Evolutionary conservation across 495 filamentous ascomycete species (phyloP).

Genomic region (Pseudomonodictys pantanalensis): DNA sequence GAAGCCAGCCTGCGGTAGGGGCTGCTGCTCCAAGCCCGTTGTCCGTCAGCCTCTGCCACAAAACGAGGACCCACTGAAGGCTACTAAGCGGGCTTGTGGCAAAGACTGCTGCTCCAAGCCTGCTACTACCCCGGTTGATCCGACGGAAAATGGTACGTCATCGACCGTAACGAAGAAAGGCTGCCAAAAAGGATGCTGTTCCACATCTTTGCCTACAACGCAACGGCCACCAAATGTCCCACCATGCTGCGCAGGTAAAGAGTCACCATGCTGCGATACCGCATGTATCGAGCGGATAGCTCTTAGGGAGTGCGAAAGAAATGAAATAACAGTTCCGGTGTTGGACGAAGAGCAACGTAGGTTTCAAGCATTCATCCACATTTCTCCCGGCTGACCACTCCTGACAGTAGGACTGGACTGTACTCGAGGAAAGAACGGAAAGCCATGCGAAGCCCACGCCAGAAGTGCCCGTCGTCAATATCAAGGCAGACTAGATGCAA

Average conservation of each 20-base stretch:
- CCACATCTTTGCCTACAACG: neutral
- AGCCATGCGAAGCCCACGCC: neutral
- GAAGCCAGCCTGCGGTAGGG: too few species aligned
- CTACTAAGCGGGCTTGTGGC: too few species aligned
- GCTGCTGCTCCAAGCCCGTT: too few species aligned
- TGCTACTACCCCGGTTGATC: neutral
- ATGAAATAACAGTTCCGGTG: neutral
- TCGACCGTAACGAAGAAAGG: neutral
- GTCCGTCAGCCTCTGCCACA: too few species aligned
- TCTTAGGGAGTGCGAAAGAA: constrained; percentile 37
- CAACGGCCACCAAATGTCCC: neutral
- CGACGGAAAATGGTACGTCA: neutral
- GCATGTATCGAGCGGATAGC: constrained; percentile 52
- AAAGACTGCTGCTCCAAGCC: too few species aligned
- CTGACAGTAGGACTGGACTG: neutral
- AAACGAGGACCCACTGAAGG: too few species aligned
- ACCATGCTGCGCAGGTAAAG: constrained; percentile 40
- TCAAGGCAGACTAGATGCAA: constrained; percentile 43
- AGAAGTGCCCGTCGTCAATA: neutral
- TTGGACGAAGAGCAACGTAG: neutral
- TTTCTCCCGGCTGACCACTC: neutral
- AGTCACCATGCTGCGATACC: constrained; percentile 41
- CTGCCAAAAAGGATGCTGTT: neutral
- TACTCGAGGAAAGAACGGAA: neutral
- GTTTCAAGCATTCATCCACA: neutral